These are phyloP conservation scores for Thermochaetoides thermophila DNA, from an alignment of 495 filamentous ascomycete species.

Conservation along the genomic window DNA sequence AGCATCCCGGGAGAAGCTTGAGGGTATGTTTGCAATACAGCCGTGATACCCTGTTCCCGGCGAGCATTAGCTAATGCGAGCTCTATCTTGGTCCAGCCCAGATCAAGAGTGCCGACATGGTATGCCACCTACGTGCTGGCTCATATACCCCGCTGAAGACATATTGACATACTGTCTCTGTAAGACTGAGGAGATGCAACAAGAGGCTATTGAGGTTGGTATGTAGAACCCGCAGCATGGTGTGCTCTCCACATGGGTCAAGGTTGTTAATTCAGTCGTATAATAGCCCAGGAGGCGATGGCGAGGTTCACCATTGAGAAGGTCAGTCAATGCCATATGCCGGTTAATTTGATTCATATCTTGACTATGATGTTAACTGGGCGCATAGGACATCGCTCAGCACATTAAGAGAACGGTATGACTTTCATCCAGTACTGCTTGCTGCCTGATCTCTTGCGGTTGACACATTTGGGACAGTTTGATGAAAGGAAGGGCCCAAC, in stretches of 20 bases:
- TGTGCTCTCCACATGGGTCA: not conserved
- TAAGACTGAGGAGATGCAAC: slow-evolving; percentile 95
- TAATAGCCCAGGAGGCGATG: slow-evolving; percentile 92
- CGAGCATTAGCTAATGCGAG: slow-evolving; percentile 5
- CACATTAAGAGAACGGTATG: slow-evolving; percentile 91
- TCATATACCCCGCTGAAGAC: slow-evolving; percentile 3
- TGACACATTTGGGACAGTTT: no score
- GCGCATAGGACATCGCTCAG: slow-evolving; percentile 73
- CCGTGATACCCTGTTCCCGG: no score
- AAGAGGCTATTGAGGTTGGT: slow-evolving; percentile 88
- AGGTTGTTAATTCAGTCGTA: slow-evolving; percentile 1
- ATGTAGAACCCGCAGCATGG: slow-evolving; percentile 25
- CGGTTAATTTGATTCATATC: no score
- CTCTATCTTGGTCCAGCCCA: slow-evolving; percentile 43
- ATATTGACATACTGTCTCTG: slow-evolving; percentile 10
- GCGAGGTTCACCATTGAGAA: slow-evolving; percentile 87
- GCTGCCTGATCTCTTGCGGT: no score
- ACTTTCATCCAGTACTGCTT: no score
- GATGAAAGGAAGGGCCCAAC: slow-evolving; percentile 83
- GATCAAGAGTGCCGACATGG: slow-evolving; percentile 97
- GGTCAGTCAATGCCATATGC: slow-evolving; percentile 27
- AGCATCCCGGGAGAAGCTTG: slow-evolving; percentile 25
- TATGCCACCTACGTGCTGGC: slow-evolving; percentile 23
- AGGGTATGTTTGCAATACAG: slow-evolving; percentile 18
- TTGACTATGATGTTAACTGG: slow-evolving; percentile 2